Percentiles rank a stretch among this genome's conserved stretches.
phyloP scores from a whole-genome alignment of 148 eudicot species.

The Polygonum maritimum region DNA sequence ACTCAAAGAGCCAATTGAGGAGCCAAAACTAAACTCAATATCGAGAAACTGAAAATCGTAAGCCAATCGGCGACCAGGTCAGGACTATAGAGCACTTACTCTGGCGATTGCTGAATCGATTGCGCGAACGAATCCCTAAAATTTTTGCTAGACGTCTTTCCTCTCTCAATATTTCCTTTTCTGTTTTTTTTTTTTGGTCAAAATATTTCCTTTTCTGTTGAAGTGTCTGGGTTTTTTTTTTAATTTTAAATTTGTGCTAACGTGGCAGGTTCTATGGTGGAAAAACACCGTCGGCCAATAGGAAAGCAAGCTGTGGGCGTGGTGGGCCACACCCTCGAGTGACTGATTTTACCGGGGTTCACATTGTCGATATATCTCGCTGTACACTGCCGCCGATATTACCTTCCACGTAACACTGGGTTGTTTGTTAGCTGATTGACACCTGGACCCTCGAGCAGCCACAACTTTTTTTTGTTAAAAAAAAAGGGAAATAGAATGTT shows the following conservation, averaged over 20 bases:
- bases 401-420: background rate
- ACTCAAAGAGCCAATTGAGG: background rate
- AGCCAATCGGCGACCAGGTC: background rate
- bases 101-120: background rate
- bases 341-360: background rate
- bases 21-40: background rate
- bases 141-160: constrained; percentile 1
- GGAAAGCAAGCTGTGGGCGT: constrained; percentile 1
- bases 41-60: background rate
- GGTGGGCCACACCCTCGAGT: background rate
- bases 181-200: background rate
- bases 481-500: background rate
- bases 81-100: constrained; percentile 3
- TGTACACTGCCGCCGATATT: background rate
- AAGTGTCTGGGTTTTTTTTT: background rate
- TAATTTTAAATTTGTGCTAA: background rate
- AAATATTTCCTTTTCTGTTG: background rate
- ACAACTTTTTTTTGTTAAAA: background rate
- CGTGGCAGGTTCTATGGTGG: constrained; percentile 5
- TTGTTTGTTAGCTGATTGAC: background rate
- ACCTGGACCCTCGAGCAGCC: background rate
- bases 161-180: background rate
- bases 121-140: constrained; percentile 10
- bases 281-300: background rate
- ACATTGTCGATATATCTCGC: background rate